Base-by-base conservation (phyloP, 257 asterid species). In the Anisodus tanguticus region DNA sequence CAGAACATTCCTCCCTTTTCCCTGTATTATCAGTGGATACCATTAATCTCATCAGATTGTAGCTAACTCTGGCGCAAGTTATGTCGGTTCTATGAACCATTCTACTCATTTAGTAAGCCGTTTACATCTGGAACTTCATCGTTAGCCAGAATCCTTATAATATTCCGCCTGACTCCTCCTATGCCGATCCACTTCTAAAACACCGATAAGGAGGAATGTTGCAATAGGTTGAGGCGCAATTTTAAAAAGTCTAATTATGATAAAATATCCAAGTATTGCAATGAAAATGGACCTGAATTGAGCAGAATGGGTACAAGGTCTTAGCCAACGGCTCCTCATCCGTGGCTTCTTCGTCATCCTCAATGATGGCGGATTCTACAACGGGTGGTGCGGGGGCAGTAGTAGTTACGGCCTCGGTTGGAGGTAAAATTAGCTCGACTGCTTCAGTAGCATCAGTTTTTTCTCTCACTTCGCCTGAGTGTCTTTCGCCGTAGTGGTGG, bases 1-100 rank as follows among this genome's bases (percentile, higher is more conserved):
- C 26, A 15, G 12, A 68, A 15, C 37, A 68, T 39, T 68, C 53
- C 8, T 68, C 10, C 4, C 6, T 39, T 41, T 80, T 22, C 90
- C 35, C 35, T 31, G 35, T 31, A 31, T 31, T 12, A 90, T 87
- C 9, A 84, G 87, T 37, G 90, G 90, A 57, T 89, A 86, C 81
- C 81, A 49, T 68, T 80, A 62, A 87, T 80, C 90, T 87, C 84
- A 84, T 89, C 84, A 31, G 35, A 86, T 66, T 89, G 57, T 89
- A 43, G 51, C 85, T 22, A 79, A 81, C 57, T 62, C 88, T 53
- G 89, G 89, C 6, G 87, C 80, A 22, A 85, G 64, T 66, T 80
- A 85, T 80, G 88, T 87, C 5, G 85, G 90, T 9, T 41, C 54
- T 5, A 87, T 89, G 92, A 84, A 63, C 5, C 69, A 59, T 70